phyloP scores from a whole-genome alignment of 2,329 filamentous ascomycete species.

The Incumbomyces lentus region DNA sequence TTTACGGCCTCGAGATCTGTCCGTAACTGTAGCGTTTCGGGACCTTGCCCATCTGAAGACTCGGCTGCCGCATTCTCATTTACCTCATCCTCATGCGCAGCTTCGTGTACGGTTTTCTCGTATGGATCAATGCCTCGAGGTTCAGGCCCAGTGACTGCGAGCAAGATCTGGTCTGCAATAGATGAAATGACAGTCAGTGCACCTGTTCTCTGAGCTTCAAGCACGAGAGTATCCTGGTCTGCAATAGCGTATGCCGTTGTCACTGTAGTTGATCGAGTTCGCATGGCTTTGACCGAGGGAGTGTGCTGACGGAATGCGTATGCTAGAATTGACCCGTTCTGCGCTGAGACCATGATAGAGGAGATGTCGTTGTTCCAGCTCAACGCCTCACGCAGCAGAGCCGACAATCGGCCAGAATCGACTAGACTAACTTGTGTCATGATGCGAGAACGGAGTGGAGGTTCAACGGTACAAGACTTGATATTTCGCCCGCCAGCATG shows the following conservation, averaged over 20 bases:
- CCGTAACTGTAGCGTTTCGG: constrained; percentile 12
- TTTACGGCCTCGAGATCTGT: constrained; percentile 18
- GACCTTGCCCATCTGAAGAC: constrained; percentile 8
- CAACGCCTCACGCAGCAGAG: constrained; percentile 18
- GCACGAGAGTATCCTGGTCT: constrained; percentile 18
- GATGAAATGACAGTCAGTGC: constrained; percentile 19
- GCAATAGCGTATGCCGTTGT: constrained; percentile 21
- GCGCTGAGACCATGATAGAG: constrained; percentile 20
- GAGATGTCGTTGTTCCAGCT: constrained; percentile 19
- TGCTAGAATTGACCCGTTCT: constrained; percentile 21
- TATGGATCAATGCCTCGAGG: constrained; percentile 8
- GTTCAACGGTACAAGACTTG: not conserved
- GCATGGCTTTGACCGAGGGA: constrained; percentile 19
- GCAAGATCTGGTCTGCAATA: constrained; percentile 18
- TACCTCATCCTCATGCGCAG: not conserved
- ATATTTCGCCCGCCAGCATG: too few relatives aligned
- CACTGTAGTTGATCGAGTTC: constrained; percentile 21
- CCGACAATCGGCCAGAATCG: constrained; percentile 18
- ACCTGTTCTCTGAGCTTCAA: constrained; percentile 19
- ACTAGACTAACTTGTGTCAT: constrained; percentile 19
- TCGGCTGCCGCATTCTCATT: constrained; percentile 4
- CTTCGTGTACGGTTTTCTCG: constrained; percentile 6
- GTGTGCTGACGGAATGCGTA: constrained; percentile 17
- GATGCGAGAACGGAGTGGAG: not conserved
- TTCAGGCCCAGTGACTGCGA: constrained; percentile 20